Base-by-base conservation (phyloP, 768 basidiomycete species). In the Boletus rufocinnamomeus region DNA sequence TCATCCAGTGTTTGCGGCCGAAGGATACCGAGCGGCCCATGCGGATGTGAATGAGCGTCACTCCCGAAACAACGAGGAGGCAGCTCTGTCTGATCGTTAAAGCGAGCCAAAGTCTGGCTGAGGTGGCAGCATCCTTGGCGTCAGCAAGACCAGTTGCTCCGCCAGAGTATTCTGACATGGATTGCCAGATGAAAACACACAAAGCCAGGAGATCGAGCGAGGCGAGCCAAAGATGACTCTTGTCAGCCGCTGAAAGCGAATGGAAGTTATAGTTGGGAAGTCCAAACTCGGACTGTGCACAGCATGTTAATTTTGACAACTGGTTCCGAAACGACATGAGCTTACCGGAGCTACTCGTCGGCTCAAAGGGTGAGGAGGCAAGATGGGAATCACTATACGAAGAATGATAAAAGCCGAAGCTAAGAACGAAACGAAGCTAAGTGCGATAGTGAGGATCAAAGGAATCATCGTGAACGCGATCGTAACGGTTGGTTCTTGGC, bases 371-470 rank as follows among this genome's bases (percentile, higher is more conserved):
- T 84, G 81, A 52, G 88, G 87, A 28, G 88, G 89, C 56, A 91
- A 71, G 70, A 90, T 85, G 59, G 89, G 87, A 69, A 89, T 78
- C 67, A 90, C 69, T 70, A 89, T 86, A 70, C 86, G 86, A 68
- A 90, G 83, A 74, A 91, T 83, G 66, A 89, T 81, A 67, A 89
- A 90, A 67, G 80, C 85, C 47, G 89, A 90, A 69, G 81, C 81
- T 68, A 84, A 70, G 76, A 91, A 88, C 54, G 89, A 90, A 65
- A 88, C 58, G 69, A 91, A 80, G 73, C 84, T 83, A 66, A 91
- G 82, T 48, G 80, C 80, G 66, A 91, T 76, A 53, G 86, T 79
- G 43, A 84, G 83, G 72, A 86, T 73, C 70, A 90, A 82, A 53
- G 88, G 84, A 66, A 89, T 78, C 87, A 89, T 89, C 32, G 63